A percentile compares a stretch with the other conserved stretches of the same genome.
Evolutionary conservation across 257 asterid genomes (phyloP).

Genomic region (Solanum paucissectum): DNA sequence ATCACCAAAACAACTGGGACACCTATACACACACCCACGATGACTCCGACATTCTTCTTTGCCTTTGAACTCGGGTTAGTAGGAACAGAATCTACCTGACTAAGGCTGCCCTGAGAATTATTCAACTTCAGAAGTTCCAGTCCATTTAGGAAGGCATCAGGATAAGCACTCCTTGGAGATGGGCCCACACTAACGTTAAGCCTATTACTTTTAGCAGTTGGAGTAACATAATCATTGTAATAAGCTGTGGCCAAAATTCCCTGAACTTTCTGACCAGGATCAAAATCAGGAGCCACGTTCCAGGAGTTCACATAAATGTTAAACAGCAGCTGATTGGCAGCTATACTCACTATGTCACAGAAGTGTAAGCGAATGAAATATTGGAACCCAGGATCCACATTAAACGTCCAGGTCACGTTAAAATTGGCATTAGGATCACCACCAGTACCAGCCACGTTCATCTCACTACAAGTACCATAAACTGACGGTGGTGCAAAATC

Average conservation of each 20-base stretch:
- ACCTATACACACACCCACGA: conserved; percentile 57
- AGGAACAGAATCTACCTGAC: conserved; percentile 20
- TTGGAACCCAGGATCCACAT: conserved; percentile 49
- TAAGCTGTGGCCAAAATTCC: conserved; percentile 44
- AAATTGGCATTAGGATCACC: conserved; percentile 33
- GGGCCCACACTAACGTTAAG: conserved; percentile 65
- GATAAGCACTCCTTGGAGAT: conserved; percentile 23
- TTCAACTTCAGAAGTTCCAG: conserved; percentile 69
- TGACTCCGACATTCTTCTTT: conserved; percentile 42
- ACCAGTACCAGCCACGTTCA: conserved; percentile 22
- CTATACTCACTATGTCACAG: conserved; percentile 59
- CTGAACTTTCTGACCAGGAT: conserved; percentile 10
- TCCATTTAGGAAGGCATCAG: conserved; percentile 60
- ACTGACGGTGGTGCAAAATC: conserved; percentile 62
- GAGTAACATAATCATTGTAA: conserved; percentile 49
- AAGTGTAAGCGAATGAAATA: conserved; percentile 62
- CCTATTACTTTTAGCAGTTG: conserved; percentile 11
- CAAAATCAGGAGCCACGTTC: conserved; percentile 37
- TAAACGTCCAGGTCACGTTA: conserved; percentile 61
- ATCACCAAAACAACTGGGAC: conserved; percentile 14
- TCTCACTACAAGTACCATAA: conserved; percentile 58
- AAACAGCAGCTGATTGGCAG: conserved; percentile 41
- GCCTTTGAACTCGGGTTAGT: conserved; percentile 21
- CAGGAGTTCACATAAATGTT: conserved; percentile 38
- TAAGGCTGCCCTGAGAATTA: conserved; percentile 53